Percentiles rank a stretch among this genome's conserved stretches.
Evolutionary conservation across 805 yeast genomes (phyloP).

Genomic region (Priceomyces fermenticarens): DNA sequence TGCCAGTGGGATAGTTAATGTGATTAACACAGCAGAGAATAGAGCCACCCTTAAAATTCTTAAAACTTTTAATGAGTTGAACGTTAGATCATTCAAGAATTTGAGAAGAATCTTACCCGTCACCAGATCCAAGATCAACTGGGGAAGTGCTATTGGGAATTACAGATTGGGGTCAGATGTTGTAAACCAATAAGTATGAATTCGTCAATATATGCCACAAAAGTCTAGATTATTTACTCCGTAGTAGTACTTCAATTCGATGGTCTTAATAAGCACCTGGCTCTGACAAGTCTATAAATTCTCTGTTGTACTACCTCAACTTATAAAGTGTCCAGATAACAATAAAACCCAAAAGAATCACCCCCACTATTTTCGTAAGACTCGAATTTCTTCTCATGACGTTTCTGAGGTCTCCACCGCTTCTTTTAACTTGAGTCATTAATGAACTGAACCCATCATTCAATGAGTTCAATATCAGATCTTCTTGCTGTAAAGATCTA

Average conservation of each 20-base stretch:
- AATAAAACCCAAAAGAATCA: conserved; percentile 30
- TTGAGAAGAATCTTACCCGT: conserved; percentile 90
- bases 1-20: conserved; percentile 34
- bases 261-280: neutral
- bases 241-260: neutral
- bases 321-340: conserved; percentile 39
- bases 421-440: conserved; percentile 36
- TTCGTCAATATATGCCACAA: neutral
- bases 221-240: neutral
- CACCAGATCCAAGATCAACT: conserved; percentile 84
- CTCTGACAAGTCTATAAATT: neutral
- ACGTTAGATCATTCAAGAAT: conserved; percentile 77
- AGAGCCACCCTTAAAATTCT: conserved; percentile 58
- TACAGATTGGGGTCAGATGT: conserved; percentile 85
- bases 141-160: conserved; percentile 93
- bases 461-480: conserved; percentile 35
- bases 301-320: conserved; percentile 16
- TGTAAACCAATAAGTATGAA: conserved; percentile 28
- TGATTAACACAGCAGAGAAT: conserved; percentile 57
- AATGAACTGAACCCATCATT: conserved; percentile 37
- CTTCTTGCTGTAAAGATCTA: conserved; percentile 38
- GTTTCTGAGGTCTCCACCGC: conserved; percentile 37
- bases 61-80: conserved; percentile 63
- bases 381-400: conserved; percentile 43
- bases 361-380: conserved; percentile 34